Conservation (phyloP, 2,329 filamentous ascomycete species). For the Allantophomopsis lycopodina region DNA sequence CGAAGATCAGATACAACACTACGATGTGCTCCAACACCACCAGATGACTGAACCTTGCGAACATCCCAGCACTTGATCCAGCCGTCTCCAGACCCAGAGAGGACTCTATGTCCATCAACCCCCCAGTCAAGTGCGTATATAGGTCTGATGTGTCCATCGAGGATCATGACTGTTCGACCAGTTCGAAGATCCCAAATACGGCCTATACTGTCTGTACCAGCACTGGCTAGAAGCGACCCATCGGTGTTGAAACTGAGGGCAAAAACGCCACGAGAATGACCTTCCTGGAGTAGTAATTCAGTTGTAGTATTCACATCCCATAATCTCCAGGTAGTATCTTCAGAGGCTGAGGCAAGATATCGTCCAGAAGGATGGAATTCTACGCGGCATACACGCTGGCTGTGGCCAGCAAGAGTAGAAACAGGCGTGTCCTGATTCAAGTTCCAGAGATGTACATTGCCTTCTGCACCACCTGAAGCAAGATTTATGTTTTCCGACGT, state of each 20-base stretch:
- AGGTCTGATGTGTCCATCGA: constrained; percentile 78
- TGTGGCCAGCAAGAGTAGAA: constrained; percentile 70
- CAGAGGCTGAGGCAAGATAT: constrained; percentile 85
- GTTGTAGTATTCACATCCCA: constrained; percentile 85
- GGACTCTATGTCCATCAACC: constrained; percentile 75
- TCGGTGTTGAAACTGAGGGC: constrained; percentile 82
- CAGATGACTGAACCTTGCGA: constrained; percentile 70
- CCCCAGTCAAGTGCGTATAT: constrained; percentile 93
- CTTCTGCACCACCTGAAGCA: constrained; percentile 81
- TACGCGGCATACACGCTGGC: constrained; percentile 75
- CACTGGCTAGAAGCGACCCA: constrained; percentile 79
- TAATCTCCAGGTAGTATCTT: constrained; percentile 91
- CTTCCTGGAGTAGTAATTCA: constrained; percentile 81
- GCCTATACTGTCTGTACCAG: constrained; percentile 88
- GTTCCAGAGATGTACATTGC: constrained; percentile 81
- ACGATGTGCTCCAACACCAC: constrained; percentile 79
- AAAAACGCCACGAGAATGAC: constrained; percentile 88
- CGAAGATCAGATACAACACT: constrained; percentile 85
- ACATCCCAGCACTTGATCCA: constrained; percentile 99
- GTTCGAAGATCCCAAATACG: constrained; percentile 91
- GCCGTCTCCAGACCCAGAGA: constrained; percentile 86
- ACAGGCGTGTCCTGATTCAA: constrained; percentile 75
- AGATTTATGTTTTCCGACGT: constrained; percentile 68
- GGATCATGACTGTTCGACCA: constrained; percentile 86
- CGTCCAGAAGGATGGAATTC: constrained; percentile 89